These are phyloP conservation scores for Cucurbita argyrosperma DNA, from an alignment of 306 rosid genomes.

Conservation along the genomic window DNA sequence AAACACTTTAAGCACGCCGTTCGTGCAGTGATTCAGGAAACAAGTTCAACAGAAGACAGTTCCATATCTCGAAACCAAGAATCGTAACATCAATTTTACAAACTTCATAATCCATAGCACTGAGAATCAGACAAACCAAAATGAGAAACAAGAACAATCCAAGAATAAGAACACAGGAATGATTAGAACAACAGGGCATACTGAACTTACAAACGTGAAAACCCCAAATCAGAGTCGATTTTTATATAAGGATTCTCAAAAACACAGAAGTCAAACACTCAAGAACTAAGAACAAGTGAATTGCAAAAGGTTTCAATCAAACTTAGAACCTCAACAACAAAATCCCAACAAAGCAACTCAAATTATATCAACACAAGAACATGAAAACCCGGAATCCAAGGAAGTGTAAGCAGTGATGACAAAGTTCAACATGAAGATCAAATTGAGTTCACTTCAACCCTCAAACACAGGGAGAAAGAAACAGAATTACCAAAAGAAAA, in stretches of 20 bases:
- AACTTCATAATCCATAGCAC: constrained; percentile 1
- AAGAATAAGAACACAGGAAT: neutral
- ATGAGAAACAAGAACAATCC: neutral
- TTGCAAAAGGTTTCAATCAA: neutral
- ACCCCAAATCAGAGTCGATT: neutral
- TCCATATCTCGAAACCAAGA: neutral
- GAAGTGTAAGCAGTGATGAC: constrained; percentile 3
- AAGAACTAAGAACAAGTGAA: neutral
- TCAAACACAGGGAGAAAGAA: neutral
- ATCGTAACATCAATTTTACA: neutral
- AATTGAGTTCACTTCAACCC: neutral
- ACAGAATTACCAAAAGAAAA: neutral
- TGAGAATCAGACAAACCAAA: neutral
- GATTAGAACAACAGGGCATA: neutral
- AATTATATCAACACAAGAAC: neutral
- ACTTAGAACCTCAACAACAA: neutral
- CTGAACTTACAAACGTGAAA: neutral
- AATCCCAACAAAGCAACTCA: neutral
- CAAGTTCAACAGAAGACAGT: neutral
- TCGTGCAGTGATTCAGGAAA: neutral
- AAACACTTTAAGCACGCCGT: neutral
- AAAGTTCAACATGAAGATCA: neutral
- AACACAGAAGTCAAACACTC: neutral
- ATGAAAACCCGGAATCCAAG: constrained; percentile 1
- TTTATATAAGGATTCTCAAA: neutral